A percentile compares a stretch with the other conserved stretches of the same genome.
These are phyloP conservation scores for Blastocystis hominis DNA, from an alignment of 352 stramenopile genomes.

Conservation along the genomic window DNA sequence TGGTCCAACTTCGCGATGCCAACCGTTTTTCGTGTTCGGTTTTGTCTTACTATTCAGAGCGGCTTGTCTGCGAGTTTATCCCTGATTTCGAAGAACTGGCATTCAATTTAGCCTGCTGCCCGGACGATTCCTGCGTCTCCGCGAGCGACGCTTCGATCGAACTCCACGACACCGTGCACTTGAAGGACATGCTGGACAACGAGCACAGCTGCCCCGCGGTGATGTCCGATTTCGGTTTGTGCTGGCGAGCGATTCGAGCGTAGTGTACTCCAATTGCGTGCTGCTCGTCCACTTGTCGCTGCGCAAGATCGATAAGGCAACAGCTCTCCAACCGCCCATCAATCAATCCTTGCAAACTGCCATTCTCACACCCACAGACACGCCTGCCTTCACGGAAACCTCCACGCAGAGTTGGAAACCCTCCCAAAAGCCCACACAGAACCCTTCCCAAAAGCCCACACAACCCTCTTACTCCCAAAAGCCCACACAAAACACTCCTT, in stretches of 20 bases:
- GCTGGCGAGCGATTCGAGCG: neutral
- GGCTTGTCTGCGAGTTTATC: neutral
- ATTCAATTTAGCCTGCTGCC: conserved; percentile 29
- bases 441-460: neutral
- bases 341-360: neutral
- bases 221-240: neutral
- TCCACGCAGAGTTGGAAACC: too few species aligned
- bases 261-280: neutral
- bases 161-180: neutral
- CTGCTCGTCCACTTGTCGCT: neutral
- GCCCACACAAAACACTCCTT: too few species aligned
- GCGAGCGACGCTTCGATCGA: neutral
- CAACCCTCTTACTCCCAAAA: neutral
- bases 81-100: conserved; percentile 28
- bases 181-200: neutral
- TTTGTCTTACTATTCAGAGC: neutral
- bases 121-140: neutral
- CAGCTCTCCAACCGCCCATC: neutral
- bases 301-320: neutral
- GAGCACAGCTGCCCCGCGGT: neutral
- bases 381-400: neutral
- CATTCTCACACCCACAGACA: neutral
- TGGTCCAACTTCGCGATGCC: neutral
- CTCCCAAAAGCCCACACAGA: too few species aligned
- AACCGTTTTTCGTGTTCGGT: neutral